These are phyloP conservation scores for Isatis tinctoria DNA, from an alignment of 345 rosid species.

Conservation along the genomic window DNA sequence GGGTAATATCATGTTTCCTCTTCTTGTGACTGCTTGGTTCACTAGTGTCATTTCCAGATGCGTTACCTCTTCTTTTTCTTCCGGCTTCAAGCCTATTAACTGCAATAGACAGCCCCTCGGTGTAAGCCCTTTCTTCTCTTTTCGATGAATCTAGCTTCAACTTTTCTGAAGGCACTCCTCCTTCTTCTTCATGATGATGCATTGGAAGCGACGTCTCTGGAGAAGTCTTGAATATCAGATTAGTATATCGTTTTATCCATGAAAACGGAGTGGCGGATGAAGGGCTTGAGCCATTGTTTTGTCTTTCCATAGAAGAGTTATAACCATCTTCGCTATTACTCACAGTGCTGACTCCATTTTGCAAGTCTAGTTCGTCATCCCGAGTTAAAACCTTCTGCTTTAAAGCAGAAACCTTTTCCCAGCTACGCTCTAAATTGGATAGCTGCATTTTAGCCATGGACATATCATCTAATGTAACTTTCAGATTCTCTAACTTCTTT, in stretches of 20 bases:
- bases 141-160: constrained; percentile 31
- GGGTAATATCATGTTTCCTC: constrained; percentile 42
- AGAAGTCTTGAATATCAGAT: constrained; percentile 59
- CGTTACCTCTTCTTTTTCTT: constrained; percentile 51
- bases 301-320: constrained; percentile 38
- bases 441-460: constrained; percentile 62
- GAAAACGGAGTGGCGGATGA: constrained; percentile 55
- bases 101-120: constrained; percentile 31
- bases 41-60: constrained; percentile 27
- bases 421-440: constrained; percentile 56
- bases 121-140: constrained; percentile 33
- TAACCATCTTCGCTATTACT: constrained; percentile 38
- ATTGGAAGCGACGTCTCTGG: constrained; percentile 37
- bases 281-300: constrained; percentile 30
- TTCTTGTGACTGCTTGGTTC: constrained; percentile 47
- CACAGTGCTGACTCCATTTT: constrained; percentile 24
- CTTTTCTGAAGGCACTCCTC: constrained; percentile 9
- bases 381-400: constrained; percentile 38
- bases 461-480: constrained; percentile 63
- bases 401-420: constrained; percentile 48
- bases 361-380: constrained; percentile 38
- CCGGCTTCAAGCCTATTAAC: constrained; percentile 42
- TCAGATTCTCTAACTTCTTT: constrained; percentile 72
- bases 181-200: constrained; percentile 24
- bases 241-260: constrained; percentile 71